A percentile compares a stretch with the other conserved stretches of the same genome.
phyloP scores from a whole-genome alignment of 805 yeast species.

The Wickerhamiella brachini region DNA sequence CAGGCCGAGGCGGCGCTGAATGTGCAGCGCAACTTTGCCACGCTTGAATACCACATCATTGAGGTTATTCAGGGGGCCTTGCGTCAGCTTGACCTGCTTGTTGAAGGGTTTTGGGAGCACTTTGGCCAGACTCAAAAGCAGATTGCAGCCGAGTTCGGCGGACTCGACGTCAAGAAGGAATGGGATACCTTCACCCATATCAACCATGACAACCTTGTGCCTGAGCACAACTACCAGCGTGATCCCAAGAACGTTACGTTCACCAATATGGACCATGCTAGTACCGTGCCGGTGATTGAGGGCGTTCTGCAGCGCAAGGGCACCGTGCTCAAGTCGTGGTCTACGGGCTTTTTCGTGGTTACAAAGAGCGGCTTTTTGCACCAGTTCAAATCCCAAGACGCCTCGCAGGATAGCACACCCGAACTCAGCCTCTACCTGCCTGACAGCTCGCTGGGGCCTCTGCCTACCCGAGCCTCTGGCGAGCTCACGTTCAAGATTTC shows the following conservation, averaged over 20 bases:
- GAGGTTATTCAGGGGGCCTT: conserved; percentile 30
- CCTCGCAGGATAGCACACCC: conserved; percentile 29
- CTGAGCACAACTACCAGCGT: conserved; percentile 25
- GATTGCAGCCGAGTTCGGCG: conserved; percentile 23
- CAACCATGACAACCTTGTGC: conserved; percentile 25
- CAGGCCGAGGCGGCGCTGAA: conserved; percentile 31
- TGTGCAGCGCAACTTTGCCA: conserved; percentile 28
- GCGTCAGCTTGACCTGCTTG: conserved; percentile 20
- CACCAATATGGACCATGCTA: conserved; percentile 27
- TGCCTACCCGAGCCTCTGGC: conserved; percentile 20
- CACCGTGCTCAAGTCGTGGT: conserved; percentile 28
- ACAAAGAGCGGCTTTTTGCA: conserved; percentile 32
- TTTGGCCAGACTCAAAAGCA: conserved; percentile 21
- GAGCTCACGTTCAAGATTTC: conserved; percentile 29
- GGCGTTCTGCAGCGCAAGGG: conserved; percentile 35
- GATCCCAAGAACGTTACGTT: conserved; percentile 25
- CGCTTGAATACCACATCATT: conserved; percentile 32
- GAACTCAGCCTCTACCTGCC: conserved; percentile 34
- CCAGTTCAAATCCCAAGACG: conserved; percentile 34
- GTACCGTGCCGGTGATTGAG: conserved; percentile 33
- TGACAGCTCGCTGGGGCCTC: conserved; percentile 27
- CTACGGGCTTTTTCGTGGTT: conserved; percentile 32
- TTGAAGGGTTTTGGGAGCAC: conserved; percentile 21
- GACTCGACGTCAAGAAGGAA: conserved; percentile 29
- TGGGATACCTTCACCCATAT: conserved; percentile 30